Evolutionary conservation across 108 stramenopile genomes (phyloP), one percentile per base, ranked within the genome.

Genomic region (Cyclotella atomus): DNA sequence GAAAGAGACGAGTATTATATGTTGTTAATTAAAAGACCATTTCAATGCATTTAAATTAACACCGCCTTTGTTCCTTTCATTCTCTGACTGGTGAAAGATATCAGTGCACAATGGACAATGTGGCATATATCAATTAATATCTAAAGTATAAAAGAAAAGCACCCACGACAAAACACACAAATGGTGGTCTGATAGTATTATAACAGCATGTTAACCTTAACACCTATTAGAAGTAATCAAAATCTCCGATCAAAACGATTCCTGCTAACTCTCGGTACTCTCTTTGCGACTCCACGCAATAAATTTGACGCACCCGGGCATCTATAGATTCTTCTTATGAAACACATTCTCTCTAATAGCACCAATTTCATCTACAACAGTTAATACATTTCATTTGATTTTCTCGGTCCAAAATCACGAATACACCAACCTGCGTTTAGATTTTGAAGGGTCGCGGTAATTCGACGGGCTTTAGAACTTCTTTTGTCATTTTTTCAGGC

Each of bases 401-500:
- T n/a, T n/a, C n/a, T n/a, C n/a, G n/a, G n/a, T n/a, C n/a, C n/a
- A n/a, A n/a, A n/a, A n/a, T n/a, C n/a, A n/a, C n/a, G n/a, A n/a
- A n/a, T n/a, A n/a, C n/a, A n/a, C n/a, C n/a, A n/a, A n/a, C n/a
- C n/a, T n/a, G n/a, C n/a, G n/a, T n/a, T 46, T 72, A 79, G 34
- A 79, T 71, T 72, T 79, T 59, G 71, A 79, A 79, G 21, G 78
- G 78, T 50, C 54, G 44, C 35, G 78, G 78, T 70, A 79, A 62
- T 20, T 64, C 55, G 62, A 79, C 71, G 9, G 65, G 35, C 29
- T 65, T 59, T 47, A 79, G 23, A 1, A 62, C 52, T 35, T 68
- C 68, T 65, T 52, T 67, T 17, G 64, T 38, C 41, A 44, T 29
- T 24, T 30, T 25, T 68, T 67, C 45, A 7, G 78, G 78, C 23